Conservation (phyloP, 768 basidiomycete genomes). For the Cystobasidium ongulense region DNA sequence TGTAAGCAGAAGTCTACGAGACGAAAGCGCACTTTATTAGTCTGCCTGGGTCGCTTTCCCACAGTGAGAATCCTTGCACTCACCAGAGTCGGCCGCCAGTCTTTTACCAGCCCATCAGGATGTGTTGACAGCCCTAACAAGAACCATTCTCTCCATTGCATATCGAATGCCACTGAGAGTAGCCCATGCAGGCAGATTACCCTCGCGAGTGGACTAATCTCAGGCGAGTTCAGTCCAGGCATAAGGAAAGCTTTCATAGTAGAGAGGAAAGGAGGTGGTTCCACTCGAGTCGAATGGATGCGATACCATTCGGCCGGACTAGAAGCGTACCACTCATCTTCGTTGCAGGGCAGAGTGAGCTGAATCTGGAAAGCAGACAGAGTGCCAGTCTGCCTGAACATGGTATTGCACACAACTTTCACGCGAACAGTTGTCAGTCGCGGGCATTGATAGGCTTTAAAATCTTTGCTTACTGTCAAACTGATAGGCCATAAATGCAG, state of each 20-base stretch:
- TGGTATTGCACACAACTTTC: slow-evolving; percentile 70
- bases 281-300: slow-evolving; percentile 28
- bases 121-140: slow-evolving; percentile 36
- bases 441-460: neutral
- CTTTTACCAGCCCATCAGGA: slow-evolving; percentile 33
- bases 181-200: slow-evolving; percentile 39
- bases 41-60: no score
- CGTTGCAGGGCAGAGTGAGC: slow-evolving; percentile 38
- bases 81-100: slow-evolving; percentile 36
- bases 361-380: slow-evolving; percentile 42
- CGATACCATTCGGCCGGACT: slow-evolving; percentile 36
- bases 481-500: slow-evolving; percentile 21
- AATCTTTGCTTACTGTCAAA: slow-evolving; percentile 37
- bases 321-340: slow-evolving; percentile 39
- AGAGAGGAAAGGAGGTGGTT: slow-evolving; percentile 39
- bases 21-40: neutral
- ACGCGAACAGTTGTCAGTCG: slow-evolving; percentile 22
- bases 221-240: slow-evolving; percentile 32
- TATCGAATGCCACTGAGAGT: slow-evolving; percentile 38
- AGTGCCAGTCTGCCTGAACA: slow-evolving; percentile 58
- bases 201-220: slow-evolving; percentile 38
- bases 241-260: slow-evolving; percentile 40
- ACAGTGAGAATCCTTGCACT: neutral
- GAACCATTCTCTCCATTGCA: slow-evolving; percentile 35
- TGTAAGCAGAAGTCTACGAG: slow-evolving; percentile 35